phyloP scores from a whole-genome alignment of 108 stramenopile genomes.

The Parietichytrium sp. region DNA sequence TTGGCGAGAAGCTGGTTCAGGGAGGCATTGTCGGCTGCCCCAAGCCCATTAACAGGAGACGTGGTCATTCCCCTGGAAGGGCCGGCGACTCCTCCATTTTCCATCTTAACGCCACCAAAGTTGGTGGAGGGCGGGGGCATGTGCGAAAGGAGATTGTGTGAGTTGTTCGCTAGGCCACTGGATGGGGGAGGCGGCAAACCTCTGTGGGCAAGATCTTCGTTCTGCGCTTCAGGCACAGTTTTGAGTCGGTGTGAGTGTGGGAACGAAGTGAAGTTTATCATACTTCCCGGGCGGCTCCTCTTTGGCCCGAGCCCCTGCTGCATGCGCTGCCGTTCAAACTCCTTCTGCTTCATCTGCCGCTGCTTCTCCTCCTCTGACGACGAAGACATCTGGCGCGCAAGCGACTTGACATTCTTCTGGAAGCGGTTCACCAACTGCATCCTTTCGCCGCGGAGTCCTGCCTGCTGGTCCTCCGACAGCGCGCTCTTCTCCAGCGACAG shows the following conservation, averaged over 20 bases:
- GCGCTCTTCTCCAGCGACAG: background rate
- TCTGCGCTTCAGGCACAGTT: background rate
- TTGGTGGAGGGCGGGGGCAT: too few species aligned
- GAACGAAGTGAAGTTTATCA: background rate
- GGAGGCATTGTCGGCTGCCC: too few species aligned
- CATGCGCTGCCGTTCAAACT: slow-evolving; percentile 7
- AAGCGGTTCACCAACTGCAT: background rate
- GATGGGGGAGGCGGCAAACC: too few species aligned
- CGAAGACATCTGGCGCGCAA: background rate
- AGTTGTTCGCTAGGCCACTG: too few species aligned
- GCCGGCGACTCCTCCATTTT: too few species aligned
- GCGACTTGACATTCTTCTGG: background rate
- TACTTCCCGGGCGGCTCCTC: slow-evolving; percentile 2
- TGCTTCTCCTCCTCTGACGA: background rate
- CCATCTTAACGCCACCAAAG: too few species aligned
- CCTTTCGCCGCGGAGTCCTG: background rate
- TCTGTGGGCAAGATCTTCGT: background rate
- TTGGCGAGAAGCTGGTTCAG: too few species aligned
- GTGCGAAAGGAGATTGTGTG: too few species aligned
- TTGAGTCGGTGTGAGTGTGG: background rate
- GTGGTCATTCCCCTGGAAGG: too few species aligned
- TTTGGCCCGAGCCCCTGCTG: slow-evolving; percentile 35
- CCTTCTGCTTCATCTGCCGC: background rate
- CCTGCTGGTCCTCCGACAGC: background rate
- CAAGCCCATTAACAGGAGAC: too few species aligned